Evolutionary conservation across 768 basidiomycete species (phyloP), one percentile per base, ranked within the genome.

Genomic region (Tubosaeta sp.): DNA sequence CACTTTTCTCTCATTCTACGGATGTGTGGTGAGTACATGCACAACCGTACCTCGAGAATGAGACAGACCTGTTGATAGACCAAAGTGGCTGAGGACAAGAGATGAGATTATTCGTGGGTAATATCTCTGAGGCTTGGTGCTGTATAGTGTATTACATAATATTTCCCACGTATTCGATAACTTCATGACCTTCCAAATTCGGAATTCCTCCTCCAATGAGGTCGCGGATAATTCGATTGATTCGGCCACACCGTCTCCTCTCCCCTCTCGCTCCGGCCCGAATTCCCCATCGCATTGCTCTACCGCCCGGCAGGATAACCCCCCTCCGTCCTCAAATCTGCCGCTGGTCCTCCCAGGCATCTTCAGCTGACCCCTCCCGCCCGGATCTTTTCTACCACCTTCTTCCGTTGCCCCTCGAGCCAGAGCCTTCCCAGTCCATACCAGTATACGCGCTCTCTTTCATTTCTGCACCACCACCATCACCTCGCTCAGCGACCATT

Each of bases 1-100:
- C 90, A 92, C 85, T 92, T 92, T 74, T 91, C 90, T 88, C 90
- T 90, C 90, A 91, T 92, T 58, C 81, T 86, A 48, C 13, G n/a
- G 16, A 11, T 18, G 30, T 0, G 12, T 2, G 0, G 14, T 65
- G 46, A 60, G 46, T 14, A 31, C 35, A 22, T 2, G 6, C 19
- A 22, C 3, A 5, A 18, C 2, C 0, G 31, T 36, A n/a, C 2
- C 6, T 8, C 24, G 5, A 4, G 9, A 27, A 40, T 8, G 22
- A 10, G 27, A 55, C 63, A 12, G 44, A 69, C 71, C 59, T 63
- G 65, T 48, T 44, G 18, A 60, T 59, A 55, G 62, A 61, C 56
- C 41, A 67, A 67, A 63, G 70, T 63, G 65, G 51, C 59, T 69
- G 54, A 55, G 56, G 59, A 62, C 19, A 56, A 41, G 22, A 24